Base-by-base conservation (phyloP, 768 basidiomycete species). In the Termitomyces sp. region DNA sequence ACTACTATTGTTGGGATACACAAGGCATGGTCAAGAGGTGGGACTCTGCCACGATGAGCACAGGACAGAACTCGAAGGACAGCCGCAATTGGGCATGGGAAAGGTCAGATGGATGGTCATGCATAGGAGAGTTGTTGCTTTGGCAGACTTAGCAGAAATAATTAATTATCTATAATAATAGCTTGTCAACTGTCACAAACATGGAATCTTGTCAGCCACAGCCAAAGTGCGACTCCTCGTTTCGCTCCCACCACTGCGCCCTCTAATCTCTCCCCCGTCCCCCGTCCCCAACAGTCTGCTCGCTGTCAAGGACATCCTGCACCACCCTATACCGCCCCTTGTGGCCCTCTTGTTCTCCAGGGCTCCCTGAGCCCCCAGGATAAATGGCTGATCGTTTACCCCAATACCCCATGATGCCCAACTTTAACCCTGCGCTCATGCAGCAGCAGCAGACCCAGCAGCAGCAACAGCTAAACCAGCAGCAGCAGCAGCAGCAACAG, bases 331-430 rank as follows among this genome's bases (percentile, higher is more conserved):
- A 58, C 63, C 57, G 55, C 67, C 63, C 64, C 62, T 54, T 64
- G 64, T 61, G 63, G 62, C 57, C 60, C 62, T 58, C 63, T 62
- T 67, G 67, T 67, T 66, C 65, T 66, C 57, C 55, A 45, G 58
- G 64, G 68, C 57, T 55, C 65, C 61, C 61, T 66, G 62, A 59
- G 67, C 62, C 64, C 55, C 59, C 64, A 70, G 73, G 73, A 75
- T 74, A 69, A 72, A 85, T 86, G 85, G 83, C 85, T 69, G 84
- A 87, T 81, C 83, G 81, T 70, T 68, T 77, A 54, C 68, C 77
- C 66, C 78, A 76, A 71, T 86, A 84, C 70, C 62, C 76, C 65
- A 82, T 87, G 80, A 72, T 82, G 47, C 71, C 81, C 59, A 77
- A 73, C 70, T 81, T 84, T 71, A 75, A 74, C 58, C 70, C 75